Evolutionary conservation across 2,329 filamentous ascomycete genomes (phyloP).

Genomic region (Fusarium pseudocircinatum): DNA sequence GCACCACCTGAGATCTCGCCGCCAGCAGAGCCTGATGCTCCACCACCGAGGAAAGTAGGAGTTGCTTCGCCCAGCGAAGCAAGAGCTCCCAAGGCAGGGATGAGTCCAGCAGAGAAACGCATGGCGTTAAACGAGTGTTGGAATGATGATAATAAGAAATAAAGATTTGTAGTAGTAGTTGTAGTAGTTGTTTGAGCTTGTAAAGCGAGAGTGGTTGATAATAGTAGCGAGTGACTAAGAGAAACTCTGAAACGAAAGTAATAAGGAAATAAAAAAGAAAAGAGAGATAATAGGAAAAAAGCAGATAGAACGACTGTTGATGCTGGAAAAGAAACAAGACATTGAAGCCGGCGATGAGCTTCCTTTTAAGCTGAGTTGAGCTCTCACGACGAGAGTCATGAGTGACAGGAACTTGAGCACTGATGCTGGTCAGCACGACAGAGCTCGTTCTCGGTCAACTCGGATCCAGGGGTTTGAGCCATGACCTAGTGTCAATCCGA

Average conservation of each 20-base stretch:
- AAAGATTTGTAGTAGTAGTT: not conserved
- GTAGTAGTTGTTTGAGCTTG: not conserved
- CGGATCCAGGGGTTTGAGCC: constrained; percentile 12
- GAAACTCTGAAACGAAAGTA: constrained; percentile 11
- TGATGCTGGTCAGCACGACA: not conserved
- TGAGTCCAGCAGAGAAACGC: constrained; percentile 27
- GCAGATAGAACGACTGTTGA: constrained; percentile 25
- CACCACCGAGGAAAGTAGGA: constrained; percentile 21
- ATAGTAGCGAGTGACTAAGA: constrained; percentile 1
- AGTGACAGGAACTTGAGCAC: not conserved
- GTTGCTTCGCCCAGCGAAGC: constrained; percentile 33
- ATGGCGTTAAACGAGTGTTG: constrained; percentile 23
- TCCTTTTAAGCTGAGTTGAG: constrained; percentile 22
- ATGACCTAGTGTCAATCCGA: constrained; percentile 28
- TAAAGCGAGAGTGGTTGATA: constrained; percentile 4
- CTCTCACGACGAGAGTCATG: not conserved
- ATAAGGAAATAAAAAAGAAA: constrained; percentile 7
- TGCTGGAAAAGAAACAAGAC: constrained; percentile 1
- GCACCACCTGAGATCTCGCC: not conserved
- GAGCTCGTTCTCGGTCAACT: constrained; percentile 7
- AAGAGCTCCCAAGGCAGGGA: constrained; percentile 32
- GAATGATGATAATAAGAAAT: not conserved
- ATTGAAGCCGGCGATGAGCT: constrained; percentile 10
- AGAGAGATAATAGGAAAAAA: constrained; percentile 8
- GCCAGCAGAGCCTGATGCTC: constrained; percentile 8